These are phyloP conservation scores for Aspergillus awamori DNA, from an alignment of 2,329 filamentous ascomycete species.

Conservation along the genomic window DNA sequence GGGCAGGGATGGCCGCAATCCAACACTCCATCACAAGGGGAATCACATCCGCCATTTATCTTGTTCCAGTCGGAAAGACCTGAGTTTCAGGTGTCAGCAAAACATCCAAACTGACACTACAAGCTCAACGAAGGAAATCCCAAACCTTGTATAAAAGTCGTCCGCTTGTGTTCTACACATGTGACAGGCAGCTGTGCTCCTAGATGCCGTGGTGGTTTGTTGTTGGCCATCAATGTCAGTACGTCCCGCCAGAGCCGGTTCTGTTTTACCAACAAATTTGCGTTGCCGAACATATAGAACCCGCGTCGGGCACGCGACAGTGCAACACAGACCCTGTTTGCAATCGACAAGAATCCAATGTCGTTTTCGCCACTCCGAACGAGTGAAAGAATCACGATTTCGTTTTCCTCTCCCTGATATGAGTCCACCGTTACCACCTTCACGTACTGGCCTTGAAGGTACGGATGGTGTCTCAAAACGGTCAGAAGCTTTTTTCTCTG, in stretches of 20 bases:
- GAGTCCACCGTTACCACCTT: constrained; percentile 82
- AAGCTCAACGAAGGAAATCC: neutral
- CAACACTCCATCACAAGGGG: constrained; percentile 48
- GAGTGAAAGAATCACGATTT: constrained; percentile 76
- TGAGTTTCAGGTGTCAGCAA: constrained; percentile 20
- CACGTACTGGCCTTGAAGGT: constrained; percentile 49
- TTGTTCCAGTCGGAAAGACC: constrained; percentile 58
- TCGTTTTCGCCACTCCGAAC: constrained; percentile 68
- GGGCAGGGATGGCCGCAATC: constrained; percentile 58
- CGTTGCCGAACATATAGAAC: constrained; percentile 84
- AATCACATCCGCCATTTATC: constrained; percentile 57
- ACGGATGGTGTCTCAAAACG: constrained; percentile 44
- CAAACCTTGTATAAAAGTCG: constrained; percentile 54
- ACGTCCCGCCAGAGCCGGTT: constrained; percentile 58
- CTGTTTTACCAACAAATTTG: constrained; percentile 52
- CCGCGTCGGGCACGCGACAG: constrained; percentile 73
- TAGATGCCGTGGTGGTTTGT: constrained; percentile 34
- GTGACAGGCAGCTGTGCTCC: constrained; percentile 62
- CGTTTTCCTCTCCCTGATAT: constrained; percentile 90
- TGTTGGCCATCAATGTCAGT: constrained; percentile 44
- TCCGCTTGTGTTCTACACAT: constrained; percentile 62
- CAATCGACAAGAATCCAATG: constrained; percentile 74
- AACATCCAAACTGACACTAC: neutral
- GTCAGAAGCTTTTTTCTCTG: constrained; percentile 69
- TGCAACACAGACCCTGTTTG: constrained; percentile 65